Percentiles rank a stretch among this genome's conserved stretches.
These are phyloP conservation scores for Fusarium torulosum DNA, from an alignment of 2,329 filamentous ascomycete species.

Conservation along the genomic window DNA sequence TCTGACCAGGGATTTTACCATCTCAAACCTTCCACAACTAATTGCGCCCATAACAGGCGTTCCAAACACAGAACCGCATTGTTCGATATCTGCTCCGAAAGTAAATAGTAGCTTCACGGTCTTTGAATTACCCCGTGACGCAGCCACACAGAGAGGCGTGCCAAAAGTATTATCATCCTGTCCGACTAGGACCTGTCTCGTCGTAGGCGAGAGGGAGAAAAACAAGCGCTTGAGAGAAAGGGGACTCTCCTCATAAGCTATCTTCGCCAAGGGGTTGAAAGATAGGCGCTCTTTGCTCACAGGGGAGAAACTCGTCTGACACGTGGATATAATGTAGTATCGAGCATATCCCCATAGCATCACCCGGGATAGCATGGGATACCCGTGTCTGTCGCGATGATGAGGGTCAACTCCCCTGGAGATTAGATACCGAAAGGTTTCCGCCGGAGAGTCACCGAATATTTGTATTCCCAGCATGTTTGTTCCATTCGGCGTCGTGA, in stretches of 20 bases:
- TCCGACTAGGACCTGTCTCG: accelerated
- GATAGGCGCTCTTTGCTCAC: neutral
- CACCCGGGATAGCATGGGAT: neutral
- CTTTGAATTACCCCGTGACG: accelerated
- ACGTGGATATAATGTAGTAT: neutral
- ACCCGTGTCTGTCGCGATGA: neutral
- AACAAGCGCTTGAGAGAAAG: neutral
- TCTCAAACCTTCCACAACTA: neutral
- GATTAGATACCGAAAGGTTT: neutral
- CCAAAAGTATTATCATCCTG: accelerated
- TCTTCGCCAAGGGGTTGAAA: neutral
- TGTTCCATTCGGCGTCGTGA: neutral
- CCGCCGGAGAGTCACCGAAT: accelerated
- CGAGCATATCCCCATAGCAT: neutral
- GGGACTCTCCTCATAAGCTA: accelerated
- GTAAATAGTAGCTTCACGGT: neutral
- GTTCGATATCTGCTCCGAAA: neutral
- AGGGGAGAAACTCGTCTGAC: neutral
- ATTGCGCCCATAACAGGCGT: neutral
- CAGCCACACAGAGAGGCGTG: neutral
- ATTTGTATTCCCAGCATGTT: neutral
- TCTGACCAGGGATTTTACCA: neutral
- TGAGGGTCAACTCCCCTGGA: neutral
- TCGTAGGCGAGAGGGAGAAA: neutral
- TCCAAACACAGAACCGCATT: neutral